Evolutionary conservation across 2,329 filamentous ascomycete species (phyloP), one percentile per base, ranked within the genome.

Genomic region (Fusarium illudens): DNA sequence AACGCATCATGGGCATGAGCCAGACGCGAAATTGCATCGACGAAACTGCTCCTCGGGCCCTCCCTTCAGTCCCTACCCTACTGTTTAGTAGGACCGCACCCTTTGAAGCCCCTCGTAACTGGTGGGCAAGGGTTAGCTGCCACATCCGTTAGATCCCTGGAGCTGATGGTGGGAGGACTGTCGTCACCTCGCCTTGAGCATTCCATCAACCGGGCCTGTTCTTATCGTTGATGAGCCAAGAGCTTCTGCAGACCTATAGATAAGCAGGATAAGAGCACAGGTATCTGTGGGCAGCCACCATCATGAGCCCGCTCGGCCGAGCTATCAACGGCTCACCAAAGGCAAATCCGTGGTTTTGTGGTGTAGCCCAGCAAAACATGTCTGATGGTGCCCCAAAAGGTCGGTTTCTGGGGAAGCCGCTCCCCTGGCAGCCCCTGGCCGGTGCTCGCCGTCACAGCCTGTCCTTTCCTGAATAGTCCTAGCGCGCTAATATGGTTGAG

Each of bases 401-500:
- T 71, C 63, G 66, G 71, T 74, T 70, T 74, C 73, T 75, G 73
- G 71, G 73, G 72, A 73, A 74, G 60, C 53, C 46, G 54, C 62
- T 67, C 73, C 71, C 72, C 69, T 73, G 68, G 64, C 51, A 58
- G 55, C 65, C 71, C 71, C 72, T 73, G 73, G 65, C 63, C 42
- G 60, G 52, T 71, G 65, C 60, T 71, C 57, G 50, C 67, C 65
- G 59, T 53, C 30, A 42, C 42, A 62, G 46, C 46, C 39, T 32
- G 50, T 58, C 54, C 34, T 76, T 72, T 22, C 77, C 71, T 1
- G 15, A 65, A 71, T 59, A 34, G 73, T 78, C 7, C 62, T 80
- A 79, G 79, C 59, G 49, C 48, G 9, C 19, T 34, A 75, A 80
- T 81, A 81, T 83, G 79, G 81, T 83, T 83, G 81, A 83, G 81